Base-by-base conservation (phyloP, 2,329 filamentous ascomycete species). In the Aspergillaceae sp. region DNA sequence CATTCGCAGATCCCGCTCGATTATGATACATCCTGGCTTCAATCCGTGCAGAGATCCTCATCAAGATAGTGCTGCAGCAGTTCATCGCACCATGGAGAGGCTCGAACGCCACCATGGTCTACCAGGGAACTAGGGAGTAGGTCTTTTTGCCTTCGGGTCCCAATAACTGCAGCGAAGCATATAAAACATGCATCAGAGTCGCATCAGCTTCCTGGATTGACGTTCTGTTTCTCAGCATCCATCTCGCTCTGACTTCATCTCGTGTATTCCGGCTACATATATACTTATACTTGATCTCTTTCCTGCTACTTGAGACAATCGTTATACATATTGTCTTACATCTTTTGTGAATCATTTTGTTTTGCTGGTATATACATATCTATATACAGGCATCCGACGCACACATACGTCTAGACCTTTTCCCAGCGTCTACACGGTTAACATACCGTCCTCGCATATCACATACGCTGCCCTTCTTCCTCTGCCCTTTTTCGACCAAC, bases 151-250 rank as follows among this genome's bases (percentile, higher is more conserved):
- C 19, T 19, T 19, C 19, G 19, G 1, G 19, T 19, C 19, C 59
- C 54, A 46, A 46, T 40, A 42, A 50, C 53, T 50, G 49, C 52
- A 45, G 52, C 42, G 10, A 10, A 42, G 58, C 56, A 63, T 65
- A 65, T 65, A 65, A 65, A 58, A 60, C 60, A 62, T 62, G 56
- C 55, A 56, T 48, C 53, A 51, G 56, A 48, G 54, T 60, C 60
- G 52, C 53, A 41, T 45, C 47, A 36, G 51, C 47, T 52, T 48
- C 47, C 48, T 50, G 40, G 48, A 43, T 40, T 50, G 43, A 28
- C 35, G 6, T 11, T 27, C 8, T 33, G 30, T 42, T 9, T 27
- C n/a, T 26, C 36, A 38, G 34, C 19, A 19, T 19, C 2, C 19
- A 19, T 42, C 10, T 9, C n/a, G 34, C 29, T 33, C 30, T 34